phyloP scores from a whole-genome alignment of 345 rosid species.

The Streptanthus diversifolius region DNA sequence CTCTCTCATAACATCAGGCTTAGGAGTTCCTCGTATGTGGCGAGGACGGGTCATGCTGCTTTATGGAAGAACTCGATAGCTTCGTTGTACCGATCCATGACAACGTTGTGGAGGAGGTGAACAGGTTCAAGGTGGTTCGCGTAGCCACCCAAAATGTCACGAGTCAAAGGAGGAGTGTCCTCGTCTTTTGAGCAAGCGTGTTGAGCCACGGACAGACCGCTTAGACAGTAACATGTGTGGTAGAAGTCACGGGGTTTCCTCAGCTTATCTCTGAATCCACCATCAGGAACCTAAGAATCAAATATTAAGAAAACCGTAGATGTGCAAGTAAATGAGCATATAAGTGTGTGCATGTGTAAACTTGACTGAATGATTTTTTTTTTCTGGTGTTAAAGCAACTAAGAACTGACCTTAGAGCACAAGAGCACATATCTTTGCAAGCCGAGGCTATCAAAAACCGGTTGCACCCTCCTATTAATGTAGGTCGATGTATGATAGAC shows the following conservation, averaged over 20 bases:
- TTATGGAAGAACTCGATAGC: slow-evolving; percentile 56
- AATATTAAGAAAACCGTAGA: neutral
- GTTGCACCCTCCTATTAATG: slow-evolving; percentile 37
- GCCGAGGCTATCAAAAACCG: slow-evolving; percentile 66
- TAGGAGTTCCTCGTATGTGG: neutral
- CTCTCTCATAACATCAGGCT: neutral
- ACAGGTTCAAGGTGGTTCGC: slow-evolving; percentile 75
- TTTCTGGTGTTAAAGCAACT: neutral
- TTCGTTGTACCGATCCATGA: slow-evolving; percentile 55
- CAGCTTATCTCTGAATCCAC: slow-evolving; percentile 92
- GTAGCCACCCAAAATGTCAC: slow-evolving; percentile 60
- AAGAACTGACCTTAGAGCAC: slow-evolving; percentile 68
- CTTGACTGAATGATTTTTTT: neutral
- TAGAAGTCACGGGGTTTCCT: slow-evolving; percentile 68
- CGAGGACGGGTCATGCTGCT: slow-evolving; percentile 5
- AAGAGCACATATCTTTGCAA: slow-evolving; percentile 79
- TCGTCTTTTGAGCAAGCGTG: slow-evolving; percentile 52
- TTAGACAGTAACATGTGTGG: slow-evolving; percentile 94
- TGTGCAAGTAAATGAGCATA: neutral
- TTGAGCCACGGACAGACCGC: slow-evolving; percentile 81
- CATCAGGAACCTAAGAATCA: slow-evolving; percentile 48
- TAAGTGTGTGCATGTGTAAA: neutral
- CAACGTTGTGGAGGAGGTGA: slow-evolving; percentile 73
- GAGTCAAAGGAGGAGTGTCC: slow-evolving; percentile 53
- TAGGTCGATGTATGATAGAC: slow-evolving; percentile 31